Evolutionary conservation across 805 yeast genomes (phyloP), one percentile per base, ranked within the genome.

Genomic region (Kazachstania taianensis): DNA sequence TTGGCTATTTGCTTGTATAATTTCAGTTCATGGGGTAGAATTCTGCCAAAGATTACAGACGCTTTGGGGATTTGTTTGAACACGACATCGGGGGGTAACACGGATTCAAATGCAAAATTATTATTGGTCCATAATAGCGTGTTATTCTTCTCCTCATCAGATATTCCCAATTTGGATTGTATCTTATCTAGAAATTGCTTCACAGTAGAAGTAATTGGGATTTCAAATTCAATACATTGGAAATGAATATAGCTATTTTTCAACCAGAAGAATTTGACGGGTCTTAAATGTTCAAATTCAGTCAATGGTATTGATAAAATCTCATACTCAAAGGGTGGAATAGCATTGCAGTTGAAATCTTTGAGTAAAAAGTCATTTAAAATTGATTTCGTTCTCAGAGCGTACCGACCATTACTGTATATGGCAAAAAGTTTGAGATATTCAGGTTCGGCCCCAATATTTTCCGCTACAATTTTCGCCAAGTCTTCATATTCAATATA

Each of bases 261-360:
- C 28, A 87, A 63, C 89, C 94, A 85, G 36, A 68, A 67, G 15
- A 89, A 65, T 35, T 68, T 73, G 28, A 87, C 59, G 4, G 74
- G 58, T 40, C 73, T 73, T 76, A 84, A 71, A 42, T 71, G 75
- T 57, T 92, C 98, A 48, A 80, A 71, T 42, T 85, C 94, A 24
- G 65, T 69, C 36, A 89, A 62, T 2, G 87, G 75, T 30, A 86
- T 75, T 31, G 75, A 81, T 49, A 92, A 66, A 1, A 80, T 59
- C 50, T 89, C 96, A 53, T 81, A 89, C 44, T 78, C 78, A 39
- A 89, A 70, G 2, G 65, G 49, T 4, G 75, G 64, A n/a, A 55
- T 57, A 9, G 50, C 40, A 22, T 51, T 55, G 36, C 54, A 52
- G 5, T 63, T 55, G 20, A 54, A 48, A 35, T 62, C 62, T 33